phyloP scores from a whole-genome alignment of 495 filamentous ascomycete species.

The Penicillium mononematosum region DNA sequence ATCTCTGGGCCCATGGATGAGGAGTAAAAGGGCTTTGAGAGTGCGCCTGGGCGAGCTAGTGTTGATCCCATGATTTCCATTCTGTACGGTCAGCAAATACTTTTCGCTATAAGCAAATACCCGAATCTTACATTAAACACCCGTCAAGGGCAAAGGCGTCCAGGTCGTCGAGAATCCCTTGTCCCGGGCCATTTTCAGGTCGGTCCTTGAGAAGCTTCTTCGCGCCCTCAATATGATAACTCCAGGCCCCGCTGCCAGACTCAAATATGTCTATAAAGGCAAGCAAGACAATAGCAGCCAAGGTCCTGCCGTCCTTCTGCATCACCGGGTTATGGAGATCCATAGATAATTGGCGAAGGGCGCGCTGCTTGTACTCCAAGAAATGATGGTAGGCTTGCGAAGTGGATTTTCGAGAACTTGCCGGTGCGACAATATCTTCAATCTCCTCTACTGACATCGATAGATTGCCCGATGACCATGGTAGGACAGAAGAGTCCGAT shows the following conservation, averaged over 20 bases:
- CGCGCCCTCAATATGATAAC: slow-evolving; percentile 48
- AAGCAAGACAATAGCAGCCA: slow-evolving; percentile 44
- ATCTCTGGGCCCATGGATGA: slow-evolving; percentile 40
- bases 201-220: slow-evolving; percentile 41
- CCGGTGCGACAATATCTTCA: slow-evolving; percentile 30
- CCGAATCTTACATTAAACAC: slow-evolving; percentile 40
- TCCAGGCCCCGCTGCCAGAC: slow-evolving; percentile 48
- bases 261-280: slow-evolving; percentile 47
- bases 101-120: not conserved
- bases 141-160: slow-evolving; percentile 45
- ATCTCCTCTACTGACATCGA: slow-evolving; percentile 27
- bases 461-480: slow-evolving; percentile 36
- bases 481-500: slow-evolving; percentile 36
- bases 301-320: slow-evolving; percentile 42
- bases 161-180: slow-evolving; percentile 37
- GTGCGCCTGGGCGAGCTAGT: slow-evolving; percentile 44
- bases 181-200: slow-evolving; percentile 23
- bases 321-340: slow-evolving; percentile 37
- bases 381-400: slow-evolving; percentile 44
- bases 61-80: slow-evolving; percentile 53
- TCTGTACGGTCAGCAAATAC: slow-evolving; percentile 20
- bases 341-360: slow-evolving; percentile 40
- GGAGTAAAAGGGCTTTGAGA: slow-evolving; percentile 47
- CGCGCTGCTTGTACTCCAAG: slow-evolving; percentile 44
- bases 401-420: slow-evolving; percentile 29